Conservation (phyloP, 805 yeast species). For the Hanseniaspora thailandica region DNA sequence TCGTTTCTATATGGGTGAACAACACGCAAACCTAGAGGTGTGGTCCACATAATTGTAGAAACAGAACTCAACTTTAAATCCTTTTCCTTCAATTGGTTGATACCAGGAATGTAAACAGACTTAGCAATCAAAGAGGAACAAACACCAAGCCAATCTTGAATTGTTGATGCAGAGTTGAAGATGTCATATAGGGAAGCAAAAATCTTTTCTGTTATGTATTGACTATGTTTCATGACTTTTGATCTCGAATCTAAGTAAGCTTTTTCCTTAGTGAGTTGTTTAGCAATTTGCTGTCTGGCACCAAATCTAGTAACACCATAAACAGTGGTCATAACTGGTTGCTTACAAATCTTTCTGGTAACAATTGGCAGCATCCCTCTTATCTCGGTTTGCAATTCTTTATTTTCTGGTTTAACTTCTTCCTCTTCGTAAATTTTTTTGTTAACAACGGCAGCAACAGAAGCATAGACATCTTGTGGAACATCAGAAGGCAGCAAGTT, state of each 20-base stretch:
- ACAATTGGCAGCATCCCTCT: conserved; percentile 44
- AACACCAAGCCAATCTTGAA: conserved; percentile 92
- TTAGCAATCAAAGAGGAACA: conserved; percentile 72
- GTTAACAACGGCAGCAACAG: conserved; percentile 55
- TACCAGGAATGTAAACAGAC: conserved; percentile 53
- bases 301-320: conserved; percentile 94
- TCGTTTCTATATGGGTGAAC: conserved; percentile 87
- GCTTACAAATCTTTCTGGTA: conserved; percentile 82
- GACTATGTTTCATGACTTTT: conserved; percentile 31
- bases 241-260: conserved; percentile 37
- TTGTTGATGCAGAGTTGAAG: conserved; percentile 82
- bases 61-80: conserved; percentile 30
- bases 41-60: conserved; percentile 93
- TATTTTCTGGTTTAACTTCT: conserved; percentile 33
- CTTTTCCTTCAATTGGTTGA: conserved; percentile 35
- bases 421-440: conserved; percentile 44
- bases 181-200: conserved; percentile 74
- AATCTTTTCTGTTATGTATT: conserved; percentile 63
- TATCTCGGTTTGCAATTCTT: background rate
- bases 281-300: conserved; percentile 77
- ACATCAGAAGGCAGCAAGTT: conserved; percentile 57
- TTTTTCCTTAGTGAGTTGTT: conserved; percentile 52
- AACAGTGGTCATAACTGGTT: conserved; percentile 96
- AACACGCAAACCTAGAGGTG: conserved; percentile 88
- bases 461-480: conserved; percentile 68